Evolutionary conservation across 2,329 filamentous ascomycete species (phyloP), one percentile per base, ranked within the genome.

Genomic region (Penicillium thymicola): DNA sequence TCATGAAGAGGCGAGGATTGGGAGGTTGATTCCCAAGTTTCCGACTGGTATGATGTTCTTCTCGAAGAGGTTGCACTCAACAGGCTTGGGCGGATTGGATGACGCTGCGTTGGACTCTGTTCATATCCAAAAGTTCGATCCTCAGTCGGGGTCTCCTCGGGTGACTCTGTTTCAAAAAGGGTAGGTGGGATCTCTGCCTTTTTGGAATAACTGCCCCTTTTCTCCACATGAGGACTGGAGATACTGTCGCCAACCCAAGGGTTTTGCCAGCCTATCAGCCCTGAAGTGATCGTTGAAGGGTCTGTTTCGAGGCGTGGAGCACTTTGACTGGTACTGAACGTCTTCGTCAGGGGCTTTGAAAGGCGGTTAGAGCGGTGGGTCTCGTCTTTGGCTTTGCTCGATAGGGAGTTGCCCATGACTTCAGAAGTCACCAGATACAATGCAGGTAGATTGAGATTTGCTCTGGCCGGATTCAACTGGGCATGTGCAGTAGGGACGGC

Each of bases 391-490:
- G 59, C 66, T 58, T 63, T 63, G 45, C 64, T 67, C 34, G 73
- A 75, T 51, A 70, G 68, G 21, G 63, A 65, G 60, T 70, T 74
- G 60, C 73, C 73, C 73, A 76, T 76, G 63, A 54, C 63, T 65
- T 64, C 42, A 47, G 25, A 55, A 28, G 21, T 21, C 28, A 30
- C 28, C 34, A 58, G 46, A 51, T 43, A 34, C 47, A 44, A 58
- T 25, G 37, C 47, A 55, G 46, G 53, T 52, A 52, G 55, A 55
- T 56, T 54, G 53, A 51, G 51, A 57, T 48, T 51, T 60, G 47
- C 59, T 58, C 51, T 13, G 30, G 30, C 11, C 45, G 38, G 30
- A 50, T 55, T 44, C 45, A 51, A 51, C 38, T 16, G 36, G 23
- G 23, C 52, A 54, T 50, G 45, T 40, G 45, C 38, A 53, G 51